Evolutionary conservation across 1,284 basidiomycete genomes (phyloP), one percentile per base, ranked within the genome.

Genomic region (Apiotrichum laibachii): DNA sequence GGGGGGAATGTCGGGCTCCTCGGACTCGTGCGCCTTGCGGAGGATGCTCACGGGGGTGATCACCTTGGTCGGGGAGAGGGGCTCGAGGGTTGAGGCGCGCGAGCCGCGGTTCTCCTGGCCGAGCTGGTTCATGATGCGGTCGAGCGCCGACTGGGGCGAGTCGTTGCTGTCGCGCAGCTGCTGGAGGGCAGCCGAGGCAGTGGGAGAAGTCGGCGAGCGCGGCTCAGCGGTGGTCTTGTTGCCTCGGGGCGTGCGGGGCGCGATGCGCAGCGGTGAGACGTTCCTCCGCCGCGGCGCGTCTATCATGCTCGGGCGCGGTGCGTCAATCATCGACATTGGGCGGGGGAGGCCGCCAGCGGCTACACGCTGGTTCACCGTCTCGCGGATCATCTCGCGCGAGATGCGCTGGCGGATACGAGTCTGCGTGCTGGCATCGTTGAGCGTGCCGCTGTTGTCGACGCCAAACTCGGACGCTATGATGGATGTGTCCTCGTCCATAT

Each of bases 351-450:
- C 74, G 35, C 72, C 72, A 31, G 51, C 51, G 2, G 58, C 73
- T 15, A 73, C 66, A 11, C 73, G 67, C 59, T 74, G 70, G 52
- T 74, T 69, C 44, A 79, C 71, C 15, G 70, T 73, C 53, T 77
- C 72, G 6, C 74, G 64, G 49, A 79, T 77, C 62, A 72, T 67
- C 53, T 79, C 77, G 18, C 76, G 69, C 9, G 75, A 77, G 59
- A 79, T 78, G 31, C 77, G 64, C 61, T 77, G 76, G 34, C 77
- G 65, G n/a, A 79, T 69, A 18, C 66, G 60, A 5, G 72, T 68
- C 13, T 62, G 69, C 1, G 71, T 70, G 49, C 57, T 59, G 11
- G 66, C 65, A n/a, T 64, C 67, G 13, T 60, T 49, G 22, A 50
- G 2, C 4, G 40, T n/a, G 13, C 35, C 34, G 40, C 56, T 55